phyloP scores from a whole-genome alignment of 176 grass and related monocot genomes.

The Carex parvula region DNA sequence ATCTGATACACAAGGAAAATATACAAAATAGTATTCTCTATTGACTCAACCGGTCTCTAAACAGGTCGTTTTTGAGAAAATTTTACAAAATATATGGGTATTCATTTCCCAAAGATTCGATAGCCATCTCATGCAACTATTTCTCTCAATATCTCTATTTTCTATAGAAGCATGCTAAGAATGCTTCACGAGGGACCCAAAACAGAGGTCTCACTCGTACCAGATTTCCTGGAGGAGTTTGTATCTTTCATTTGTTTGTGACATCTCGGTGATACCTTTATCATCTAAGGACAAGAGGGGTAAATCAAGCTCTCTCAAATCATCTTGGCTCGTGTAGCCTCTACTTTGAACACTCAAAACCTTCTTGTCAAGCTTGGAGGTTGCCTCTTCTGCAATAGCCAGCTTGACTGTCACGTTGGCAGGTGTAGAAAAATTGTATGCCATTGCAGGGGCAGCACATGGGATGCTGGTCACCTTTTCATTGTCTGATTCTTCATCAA shows the following conservation, averaged over 20 bases:
- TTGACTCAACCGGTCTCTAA: not conserved
- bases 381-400: constrained; percentile 21
- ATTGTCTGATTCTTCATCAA: constrained; percentile 34
- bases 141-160: constrained; percentile 14
- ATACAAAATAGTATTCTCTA: not conserved
- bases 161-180: constrained; percentile 9
- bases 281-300: constrained; percentile 49
- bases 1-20: not conserved
- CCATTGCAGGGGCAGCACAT: constrained; percentile 37
- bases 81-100: constrained; percentile 27
- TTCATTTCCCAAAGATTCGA: not conserved
- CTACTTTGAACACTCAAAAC: constrained; percentile 52
- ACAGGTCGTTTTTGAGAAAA: not conserved
- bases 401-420: constrained; percentile 48
- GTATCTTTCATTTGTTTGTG: constrained; percentile 48
- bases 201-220: constrained; percentile 32
- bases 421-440: constrained; percentile 37
- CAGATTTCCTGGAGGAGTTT: constrained; percentile 75
- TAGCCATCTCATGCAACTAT: not conserved
- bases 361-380: constrained; percentile 48
- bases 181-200: not conserved
- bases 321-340: constrained; percentile 74
- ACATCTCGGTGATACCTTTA: constrained; percentile 39
- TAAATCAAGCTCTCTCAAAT: constrained; percentile 67
- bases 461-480: constrained; percentile 40